Conservation (phyloP, 2,329 filamentous ascomycete genomes). For the Cyclaneusma minus region DNA sequence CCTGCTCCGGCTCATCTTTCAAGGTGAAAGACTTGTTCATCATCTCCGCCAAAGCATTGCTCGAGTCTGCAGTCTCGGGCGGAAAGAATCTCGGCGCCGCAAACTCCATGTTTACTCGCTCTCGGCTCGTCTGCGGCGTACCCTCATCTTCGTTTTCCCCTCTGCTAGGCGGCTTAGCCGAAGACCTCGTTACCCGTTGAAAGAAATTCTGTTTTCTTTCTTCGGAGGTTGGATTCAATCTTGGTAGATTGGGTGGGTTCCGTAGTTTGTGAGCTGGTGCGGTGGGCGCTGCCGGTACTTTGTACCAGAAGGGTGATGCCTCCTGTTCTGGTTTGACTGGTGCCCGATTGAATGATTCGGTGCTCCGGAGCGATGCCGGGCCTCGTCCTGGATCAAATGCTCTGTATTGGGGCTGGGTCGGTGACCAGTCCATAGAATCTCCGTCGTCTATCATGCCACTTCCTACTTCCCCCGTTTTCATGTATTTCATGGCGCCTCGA, state of each 20-base stretch:
- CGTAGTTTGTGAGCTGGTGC: constrained; percentile 46
- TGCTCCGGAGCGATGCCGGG: constrained; percentile 21
- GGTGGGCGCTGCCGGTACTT: constrained; percentile 51
- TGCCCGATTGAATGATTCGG: constrained; percentile 19
- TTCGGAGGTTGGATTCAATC: constrained; percentile 30
- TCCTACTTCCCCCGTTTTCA: constrained; percentile 6
- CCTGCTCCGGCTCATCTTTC: too few relatives aligned
- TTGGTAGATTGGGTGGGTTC: constrained; percentile 43
- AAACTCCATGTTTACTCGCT: constrained; percentile 25
- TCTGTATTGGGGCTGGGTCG: constrained; percentile 38
- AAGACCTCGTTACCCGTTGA: constrained; percentile 9
- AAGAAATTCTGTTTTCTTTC: constrained; percentile 36
- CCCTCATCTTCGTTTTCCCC: constrained; percentile 1
- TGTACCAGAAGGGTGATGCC: constrained; percentile 46
- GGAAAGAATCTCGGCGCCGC: constrained; percentile 48
- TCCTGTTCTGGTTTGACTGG: constrained; percentile 7
- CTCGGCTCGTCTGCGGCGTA: neutral
- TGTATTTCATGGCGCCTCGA: neutral
- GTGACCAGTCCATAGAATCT: constrained; percentile 63
- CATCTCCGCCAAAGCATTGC: too few relatives aligned
- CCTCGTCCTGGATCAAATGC: constrained; percentile 32
- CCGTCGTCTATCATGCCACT: constrained; percentile 15
- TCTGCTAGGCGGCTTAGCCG: neutral
- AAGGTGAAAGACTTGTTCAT: too few relatives aligned
- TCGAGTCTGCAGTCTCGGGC: constrained; percentile 7